Conservation (phyloP, 1,139 yeast genomes). For the Tardiomyces digboiensis region DNA sequence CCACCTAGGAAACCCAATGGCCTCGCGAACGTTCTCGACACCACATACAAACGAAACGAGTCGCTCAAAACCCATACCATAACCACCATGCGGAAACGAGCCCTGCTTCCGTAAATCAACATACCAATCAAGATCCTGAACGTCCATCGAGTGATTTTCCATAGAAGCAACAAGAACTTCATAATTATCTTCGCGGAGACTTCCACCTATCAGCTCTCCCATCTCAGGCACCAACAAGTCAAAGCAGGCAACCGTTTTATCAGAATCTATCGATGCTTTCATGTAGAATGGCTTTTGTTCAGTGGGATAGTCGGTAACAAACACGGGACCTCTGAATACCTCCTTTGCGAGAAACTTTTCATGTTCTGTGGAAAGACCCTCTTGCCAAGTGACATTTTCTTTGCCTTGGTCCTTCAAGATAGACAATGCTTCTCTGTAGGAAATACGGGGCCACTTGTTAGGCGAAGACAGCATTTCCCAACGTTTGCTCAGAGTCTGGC, state of each 20-base stretch:
- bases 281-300: constrained; percentile 85
- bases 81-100: constrained; percentile 91
- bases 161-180: constrained; percentile 41
- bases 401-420: constrained; percentile 30
- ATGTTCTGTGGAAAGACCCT: constrained; percentile 69
- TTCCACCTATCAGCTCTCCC: constrained; percentile 97
- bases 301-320: constrained; percentile 82
- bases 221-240: constrained; percentile 83
- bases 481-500: constrained; percentile 28
- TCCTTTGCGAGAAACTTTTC: constrained; percentile 83
- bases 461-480: constrained; percentile 23
- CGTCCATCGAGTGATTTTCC: constrained; percentile 28
- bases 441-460: constrained; percentile 56
- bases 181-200: constrained; percentile 71
- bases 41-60: constrained; percentile 64
- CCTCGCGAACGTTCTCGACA: constrained; percentile 71
- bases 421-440: constrained; percentile 67
- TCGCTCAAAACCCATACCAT: constrained; percentile 92
- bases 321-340: constrained; percentile 65
- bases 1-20: constrained; percentile 73
- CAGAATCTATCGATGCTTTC: constrained; percentile 37
- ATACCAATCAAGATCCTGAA: constrained; percentile 70
- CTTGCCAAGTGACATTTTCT: constrained; percentile 47
- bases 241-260: constrained; percentile 75
- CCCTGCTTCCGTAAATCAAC: constrained; percentile 65